Evolutionary conservation across 345 rosid species (phyloP), one percentile per base, ranked within the genome.

Genomic region (Hypericum perforatum): DNA sequence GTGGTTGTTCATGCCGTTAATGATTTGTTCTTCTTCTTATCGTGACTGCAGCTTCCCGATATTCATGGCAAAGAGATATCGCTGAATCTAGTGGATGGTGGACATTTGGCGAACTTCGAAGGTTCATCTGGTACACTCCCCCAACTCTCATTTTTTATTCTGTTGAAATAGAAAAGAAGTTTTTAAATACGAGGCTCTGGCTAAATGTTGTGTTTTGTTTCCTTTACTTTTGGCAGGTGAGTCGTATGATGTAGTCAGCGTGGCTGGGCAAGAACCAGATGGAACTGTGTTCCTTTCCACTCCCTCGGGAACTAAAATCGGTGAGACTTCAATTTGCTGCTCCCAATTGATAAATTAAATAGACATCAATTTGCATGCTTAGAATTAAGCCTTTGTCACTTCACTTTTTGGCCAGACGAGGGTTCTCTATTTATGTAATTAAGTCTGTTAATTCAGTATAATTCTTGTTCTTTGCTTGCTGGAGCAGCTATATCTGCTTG

Each of bases 271-370:
- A 63, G 80, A 66, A 36, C 79, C 66, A 44, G 79, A 70, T 58
- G 82, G 80, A 8, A 62, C 71, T 3, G 88, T 85, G 56, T 81
- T 85, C 62, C 15, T 72, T 2, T 70, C 88, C 49, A 74, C 77
- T 41, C 53, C 70, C 29, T 63, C 77, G 9, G 79, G 74, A 45
- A 67, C 95, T 1, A 70, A 67, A 61, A 63, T 79, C 0, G 94
- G 90, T 86, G 67, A 15, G 52, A 22, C 13, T 7, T 48, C 57
- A 5, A 0, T 13, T 16, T 5, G 16, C 37, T 11, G 44, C 16
- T 9, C 40, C 36, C 40, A 16, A 11, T 55, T 49, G 11, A 22
- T 56, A 14, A 45, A 7, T 9, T 56, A 14, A 45, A 7, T 9
- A 15, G 52, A 22, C 13, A 8, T 48, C 57, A 5, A 0, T 13